Base-by-base conservation (phyloP, 2,329 filamentous ascomycete genomes). In the Colletotrichum sp. region DNA sequence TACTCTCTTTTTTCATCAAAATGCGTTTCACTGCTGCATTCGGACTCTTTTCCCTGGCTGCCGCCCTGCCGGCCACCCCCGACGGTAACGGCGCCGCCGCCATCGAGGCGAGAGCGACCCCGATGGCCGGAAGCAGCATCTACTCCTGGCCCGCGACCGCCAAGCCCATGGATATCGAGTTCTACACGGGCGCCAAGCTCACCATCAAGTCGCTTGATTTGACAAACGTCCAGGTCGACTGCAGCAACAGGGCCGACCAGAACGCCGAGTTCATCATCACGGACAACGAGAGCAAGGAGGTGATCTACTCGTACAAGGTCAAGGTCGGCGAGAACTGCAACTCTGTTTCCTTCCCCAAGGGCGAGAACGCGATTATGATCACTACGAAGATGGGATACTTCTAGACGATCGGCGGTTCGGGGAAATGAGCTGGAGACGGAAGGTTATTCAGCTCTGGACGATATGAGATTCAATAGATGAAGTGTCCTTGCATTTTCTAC, bases 301-400 rank as follows among this genome's bases (percentile, higher is more conserved):
- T 49, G 39, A 21, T 52, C n/a, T 52, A 52, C 44, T 21, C n/a
- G 6, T 21, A 52, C n/a, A 52, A 52, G 44, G 44, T 21, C 44
- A 52, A 52, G 44, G 12, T 52, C n/a, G 44, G 44, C 44, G 44
- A 52, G 44, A 52, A 6, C 44, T 52, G 44, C n/a, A 21, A 52
- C 44, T 21, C 44, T 2, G 10, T 52, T 21, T 52, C 44, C n/a
- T 21, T 52, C 44, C 44, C 44, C n/a, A 52, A 52, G 44, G 44
- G 44, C 10, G 44, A 52, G n/a, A 52, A 52, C n/a, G n/a, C 44
- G 10, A 52, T 52, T 0, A 52, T 52, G 44, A 52, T 52, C n/a
- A 52, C 44, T 13, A 52, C 44, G 44, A 52, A 52, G 44, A 52
- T 52, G 44, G 44, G 44, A 52, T 52, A 52, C 44, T 52, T 52